Evolutionary conservation across 768 basidiomycete genomes (phyloP), one percentile per base, ranked within the genome.

Genomic region (Boletus subparvulus): DNA sequence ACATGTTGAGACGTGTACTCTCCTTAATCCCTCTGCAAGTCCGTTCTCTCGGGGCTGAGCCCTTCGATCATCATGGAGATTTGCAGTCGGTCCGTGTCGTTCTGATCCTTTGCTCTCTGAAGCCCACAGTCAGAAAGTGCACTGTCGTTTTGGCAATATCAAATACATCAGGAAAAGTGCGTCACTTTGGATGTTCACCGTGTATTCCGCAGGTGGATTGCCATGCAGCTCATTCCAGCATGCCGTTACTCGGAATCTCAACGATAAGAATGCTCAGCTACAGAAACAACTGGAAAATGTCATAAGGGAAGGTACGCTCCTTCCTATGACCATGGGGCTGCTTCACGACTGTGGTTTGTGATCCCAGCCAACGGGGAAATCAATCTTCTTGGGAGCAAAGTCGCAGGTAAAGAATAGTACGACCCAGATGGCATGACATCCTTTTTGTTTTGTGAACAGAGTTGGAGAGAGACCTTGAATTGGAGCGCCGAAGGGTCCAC

Each of bases 91-190:
- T 86, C 52, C 19, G 75, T 67, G 24, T 26, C 16, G 17, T 56
- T 47, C 33, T 16, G 32, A 50, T 19, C 16, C 13, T 46, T 26
- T 39, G 12, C 17, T 58, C 35, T 30, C 43, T 44, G 21, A 44
- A 35, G 48, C 45, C 58, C 48, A 67, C 44, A 5, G 13, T 36
- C 19, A 32, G 33, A 28, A 52, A 91, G 90, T 21, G 90, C 92
- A 5, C 81, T 93, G 55, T 89, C 91, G 4, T 94, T 94, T 69
- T 94, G 92, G 92, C 89, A 92, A 69, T 94, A 94, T 69, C 92
- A 94, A 65, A 82, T 86, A 49, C 88, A 90, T 60, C 92, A 94
- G 72, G 92, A 94, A 75, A 85, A 82, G 91, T 89, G 54, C 55
- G 73, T 62, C 24, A 21, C 7, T 55, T 30, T 30, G 28, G 37